Evolutionary conservation across 1,284 basidiomycete genomes (phyloP).

Genomic region (Mycena citricolor): DNA sequence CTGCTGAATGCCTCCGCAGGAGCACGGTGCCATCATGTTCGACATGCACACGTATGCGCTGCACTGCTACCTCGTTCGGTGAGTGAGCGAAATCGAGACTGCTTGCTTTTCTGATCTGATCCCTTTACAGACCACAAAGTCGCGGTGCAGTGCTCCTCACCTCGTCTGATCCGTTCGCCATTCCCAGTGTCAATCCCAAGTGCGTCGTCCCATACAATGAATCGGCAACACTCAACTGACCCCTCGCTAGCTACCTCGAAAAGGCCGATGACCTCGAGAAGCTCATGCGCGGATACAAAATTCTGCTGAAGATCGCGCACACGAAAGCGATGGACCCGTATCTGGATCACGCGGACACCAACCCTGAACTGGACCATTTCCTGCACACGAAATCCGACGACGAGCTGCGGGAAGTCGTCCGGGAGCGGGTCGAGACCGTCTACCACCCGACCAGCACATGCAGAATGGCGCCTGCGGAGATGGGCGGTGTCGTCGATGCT

Average conservation of each 20-base stretch:
- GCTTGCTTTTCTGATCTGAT: not conserved
- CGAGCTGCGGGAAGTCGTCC: slow-evolving; percentile 39
- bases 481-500: slow-evolving; percentile 40
- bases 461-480: slow-evolving; percentile 31
- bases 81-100: slow-evolving; percentile 21
- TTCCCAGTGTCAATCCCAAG: slow-evolving; percentile 45
- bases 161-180: slow-evolving; percentile 39
- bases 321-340: slow-evolving; percentile 48
- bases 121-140: slow-evolving; percentile 36
- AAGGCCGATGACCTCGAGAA: slow-evolving; percentile 54
- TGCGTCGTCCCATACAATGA: slow-evolving; percentile 27
- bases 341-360: slow-evolving; percentile 42
- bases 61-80: slow-evolving; percentile 41
- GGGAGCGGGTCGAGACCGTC: slow-evolving; percentile 25
- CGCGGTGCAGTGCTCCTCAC: slow-evolving; percentile 38
- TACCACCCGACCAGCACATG: slow-evolving; percentile 36
- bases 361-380: slow-evolving; percentile 45
- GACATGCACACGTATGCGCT: slow-evolving; percentile 40
- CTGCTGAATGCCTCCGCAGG: slow-evolving; percentile 18
- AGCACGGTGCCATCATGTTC: slow-evolving; percentile 29
- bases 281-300: slow-evolving; percentile 52
- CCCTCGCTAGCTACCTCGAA: slow-evolving; percentile 50
- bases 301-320: slow-evolving; percentile 48
- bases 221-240: slow-evolving; percentile 2
- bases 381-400: slow-evolving; percentile 40